phyloP scores from a whole-genome alignment of 306 rosid species.

The Cyamopsis tetragonoloba region DNA sequence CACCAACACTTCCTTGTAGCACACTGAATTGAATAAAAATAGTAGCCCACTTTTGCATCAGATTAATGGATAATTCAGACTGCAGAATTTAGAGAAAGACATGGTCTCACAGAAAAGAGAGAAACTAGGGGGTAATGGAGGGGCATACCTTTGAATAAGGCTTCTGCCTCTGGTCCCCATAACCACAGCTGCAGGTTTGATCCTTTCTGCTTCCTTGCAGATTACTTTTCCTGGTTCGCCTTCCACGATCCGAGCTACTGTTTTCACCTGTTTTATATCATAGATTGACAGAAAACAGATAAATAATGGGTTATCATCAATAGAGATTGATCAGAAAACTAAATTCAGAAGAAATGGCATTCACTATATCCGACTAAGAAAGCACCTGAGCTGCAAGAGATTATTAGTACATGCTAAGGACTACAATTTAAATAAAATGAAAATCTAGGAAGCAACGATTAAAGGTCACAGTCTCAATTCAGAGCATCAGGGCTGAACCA shows the following conservation, averaged over 20 bases:
- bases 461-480: not conserved
- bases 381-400: not conserved
- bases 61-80: not conserved
- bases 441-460: not conserved
- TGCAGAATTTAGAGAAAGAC: not conserved
- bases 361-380: not conserved
- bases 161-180: constrained; percentile 73
- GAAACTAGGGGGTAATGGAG: not conserved
- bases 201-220: constrained; percentile 67
- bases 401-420: not conserved
- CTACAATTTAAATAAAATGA: not conserved
- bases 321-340: not conserved
- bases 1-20: constrained; percentile 83
- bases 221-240: constrained; percentile 73
- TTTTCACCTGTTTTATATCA: constrained; percentile 47
- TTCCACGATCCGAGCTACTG: constrained; percentile 64
- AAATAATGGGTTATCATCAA: not conserved
- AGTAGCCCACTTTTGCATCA: not conserved
- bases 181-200: constrained; percentile 71
- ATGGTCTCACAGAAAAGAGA: not conserved
- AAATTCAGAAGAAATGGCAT: not conserved
- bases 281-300: not conserved
- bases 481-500: not conserved
- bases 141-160: constrained; percentile 55
- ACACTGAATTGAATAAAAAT: constrained; percentile 49